phyloP scores from a whole-genome alignment of 2,329 filamentous ascomycete species.

The Phaeosphaeriaceae sp. region DNA sequence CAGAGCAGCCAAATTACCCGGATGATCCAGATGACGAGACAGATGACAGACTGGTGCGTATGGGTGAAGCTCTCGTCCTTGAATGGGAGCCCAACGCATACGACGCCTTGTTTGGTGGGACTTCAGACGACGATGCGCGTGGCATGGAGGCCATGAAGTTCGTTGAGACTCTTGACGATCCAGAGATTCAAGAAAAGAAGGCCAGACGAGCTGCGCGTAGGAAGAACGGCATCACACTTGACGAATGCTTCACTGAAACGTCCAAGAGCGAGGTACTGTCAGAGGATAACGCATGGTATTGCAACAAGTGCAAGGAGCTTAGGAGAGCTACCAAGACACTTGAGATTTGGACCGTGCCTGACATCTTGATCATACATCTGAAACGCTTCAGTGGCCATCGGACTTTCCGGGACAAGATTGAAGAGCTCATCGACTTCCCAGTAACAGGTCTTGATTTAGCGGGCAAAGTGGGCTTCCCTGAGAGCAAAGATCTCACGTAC shows the following conservation, averaged over 20 bases:
- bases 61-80: constrained; percentile 84
- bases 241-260: constrained; percentile 93
- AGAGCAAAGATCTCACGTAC: constrained; percentile 83
- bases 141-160: constrained; percentile 67
- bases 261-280: constrained; percentile 93
- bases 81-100: constrained; percentile 80
- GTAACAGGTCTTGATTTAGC: constrained; percentile 85
- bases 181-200: constrained; percentile 69
- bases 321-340: constrained; percentile 94
- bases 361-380: constrained; percentile 92
- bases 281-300: constrained; percentile 97
- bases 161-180: constrained; percentile 61
- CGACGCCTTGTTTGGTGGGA: constrained; percentile 70
- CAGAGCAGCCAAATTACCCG: constrained; percentile 36
- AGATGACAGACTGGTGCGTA: constrained; percentile 72
- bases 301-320: constrained; percentile 92
- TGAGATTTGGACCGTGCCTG: constrained; percentile 94
- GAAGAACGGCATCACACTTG: constrained; percentile 80
- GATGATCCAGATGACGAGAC: constrained; percentile 48
- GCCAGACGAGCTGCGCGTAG: constrained; percentile 69
- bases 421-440: constrained; percentile 90
- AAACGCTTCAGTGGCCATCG: constrained; percentile 92
- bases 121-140: constrained; percentile 57
- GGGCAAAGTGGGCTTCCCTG: constrained; percentile 77
- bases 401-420: constrained; percentile 86